Conservation (phyloP, 2,329 filamentous ascomycete genomes). For the Colletotrichum cordylinicola region DNA sequence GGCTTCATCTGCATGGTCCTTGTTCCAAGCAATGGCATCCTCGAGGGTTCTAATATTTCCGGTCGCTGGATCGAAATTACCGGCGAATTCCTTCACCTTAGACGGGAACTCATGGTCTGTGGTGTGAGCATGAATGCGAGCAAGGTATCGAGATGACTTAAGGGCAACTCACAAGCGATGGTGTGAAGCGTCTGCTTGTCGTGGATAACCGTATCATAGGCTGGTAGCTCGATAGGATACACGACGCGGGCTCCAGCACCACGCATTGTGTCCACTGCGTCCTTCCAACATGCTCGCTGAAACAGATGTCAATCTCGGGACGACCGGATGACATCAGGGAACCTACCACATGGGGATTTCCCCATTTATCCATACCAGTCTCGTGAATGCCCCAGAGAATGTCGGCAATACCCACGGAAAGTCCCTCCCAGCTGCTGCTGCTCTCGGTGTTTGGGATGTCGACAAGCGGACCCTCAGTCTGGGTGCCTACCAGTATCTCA, state of each 20-base stretch:
- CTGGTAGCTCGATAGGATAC: slow-evolving; percentile 16
- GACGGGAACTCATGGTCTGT: background rate
- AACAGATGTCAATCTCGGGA: background rate
- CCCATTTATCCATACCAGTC: slow-evolving; percentile 23
- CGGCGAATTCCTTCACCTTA: background rate
- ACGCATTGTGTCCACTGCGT: slow-evolving; percentile 16
- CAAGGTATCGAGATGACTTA: background rate
- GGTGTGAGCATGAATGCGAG: background rate
- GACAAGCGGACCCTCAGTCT: background rate
- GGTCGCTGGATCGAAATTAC: background rate
- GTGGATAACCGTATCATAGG: background rate
- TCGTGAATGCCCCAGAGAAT: slow-evolving; percentile 22
- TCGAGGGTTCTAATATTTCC: slow-evolving; percentile 12
- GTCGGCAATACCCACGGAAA: slow-evolving; percentile 23
- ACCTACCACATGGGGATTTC: slow-evolving; percentile 22
- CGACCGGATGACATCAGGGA: background rate
- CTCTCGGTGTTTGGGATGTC: background rate
- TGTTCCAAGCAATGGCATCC: slow-evolving; percentile 29
- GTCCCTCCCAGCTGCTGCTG: background rate
- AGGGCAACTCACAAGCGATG: slow-evolving; percentile 19
- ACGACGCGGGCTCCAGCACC: slow-evolving; percentile 16
- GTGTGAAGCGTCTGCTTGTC: slow-evolving; percentile 19
- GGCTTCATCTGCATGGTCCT: slow-evolving; percentile 21
- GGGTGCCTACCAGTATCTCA: slow-evolving; percentile 4
- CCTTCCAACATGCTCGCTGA: slow-evolving; percentile 21